Conservation (phyloP, 208 protist species). For the Strigomonas culicis region DNA sequence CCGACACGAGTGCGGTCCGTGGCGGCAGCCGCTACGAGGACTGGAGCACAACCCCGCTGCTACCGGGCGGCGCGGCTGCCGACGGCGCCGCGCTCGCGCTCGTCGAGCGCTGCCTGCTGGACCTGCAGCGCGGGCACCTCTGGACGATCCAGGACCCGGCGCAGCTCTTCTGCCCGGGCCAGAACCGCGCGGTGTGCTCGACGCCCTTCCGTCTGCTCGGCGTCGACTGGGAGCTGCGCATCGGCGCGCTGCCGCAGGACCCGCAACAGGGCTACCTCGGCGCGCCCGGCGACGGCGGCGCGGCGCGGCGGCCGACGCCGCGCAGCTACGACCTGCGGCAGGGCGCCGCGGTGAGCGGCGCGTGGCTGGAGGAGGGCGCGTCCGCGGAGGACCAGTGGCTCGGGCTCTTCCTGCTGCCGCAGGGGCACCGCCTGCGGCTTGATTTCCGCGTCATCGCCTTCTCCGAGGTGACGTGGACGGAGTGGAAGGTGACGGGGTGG, state of each 20-base stretch:
- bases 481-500: constrained; percentile 69
- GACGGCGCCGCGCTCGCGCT: constrained; percentile 9
- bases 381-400: constrained; percentile 45
- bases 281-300: constrained; percentile 4
- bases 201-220: constrained; percentile 46
- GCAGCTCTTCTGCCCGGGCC: constrained; percentile 45
- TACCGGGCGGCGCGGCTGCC: neutral
- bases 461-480: constrained; percentile 58
- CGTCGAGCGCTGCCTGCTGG: constrained; percentile 43
- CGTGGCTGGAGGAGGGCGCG: too few species aligned
- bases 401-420: constrained; percentile 59
- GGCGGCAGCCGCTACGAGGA: neutral
- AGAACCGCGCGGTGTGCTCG: constrained; percentile 57
- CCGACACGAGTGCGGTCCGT: neutral
- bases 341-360: neutral
- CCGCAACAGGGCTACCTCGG: neutral
- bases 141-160: constrained; percentile 56
- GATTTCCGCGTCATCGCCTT: constrained; percentile 76
- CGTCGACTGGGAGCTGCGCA: constrained; percentile 65
- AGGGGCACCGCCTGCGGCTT: constrained; percentile 45
- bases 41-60: constrained; percentile 11
- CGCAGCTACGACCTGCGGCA: neutral
- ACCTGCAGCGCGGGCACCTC: constrained; percentile 61
- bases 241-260: constrained; percentile 23
- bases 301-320: neutral